Base-by-base conservation (phyloP, 1,139 yeast genomes). In the Kodamaea suecica region DNA sequence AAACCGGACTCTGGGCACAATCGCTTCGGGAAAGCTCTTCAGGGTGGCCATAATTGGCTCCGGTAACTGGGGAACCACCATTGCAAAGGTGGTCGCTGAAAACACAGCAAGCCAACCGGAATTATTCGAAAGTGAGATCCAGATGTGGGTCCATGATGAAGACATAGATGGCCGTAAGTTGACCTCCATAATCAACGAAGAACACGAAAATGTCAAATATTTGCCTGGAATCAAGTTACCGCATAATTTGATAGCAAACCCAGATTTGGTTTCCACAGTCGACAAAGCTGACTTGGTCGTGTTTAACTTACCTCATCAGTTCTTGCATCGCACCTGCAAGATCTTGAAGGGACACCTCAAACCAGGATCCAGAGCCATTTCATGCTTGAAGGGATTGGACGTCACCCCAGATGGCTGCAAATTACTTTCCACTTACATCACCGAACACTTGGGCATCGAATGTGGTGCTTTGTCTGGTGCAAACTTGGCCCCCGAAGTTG, bases 391-490 rank as follows among this genome's bases (percentile, higher is more conserved):
- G 52, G 76, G 76, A 14, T 63, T 70, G 49, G 75, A 70, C 48
- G 76, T 70, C 29, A 61, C 60, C 19, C 61, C 67, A 19, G 56
- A 59, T 11, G 75, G 75, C 10, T 67, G 72, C 50, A 66, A 68
- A 48, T 64, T 70, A 44, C 59, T 70, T 42, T 61, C 70, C 27
- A 63, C 67, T 11, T 63, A 59, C 34, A 69, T 70, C 37, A 62
- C 73, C 31, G 74, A 70, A 38, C 52, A 59, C 34, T 62, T 70
- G 45, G 74, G 73, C 16, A 57, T 70, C 30, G 47, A 52, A 14
- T 70, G 76, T 48, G 76, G 76, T 35, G 73, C 70, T 3, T 63
- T 70, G 33, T 64, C 72, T 1, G 76, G 76, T 6, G 76, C 76
- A 20, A 70, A 70, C 49, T 60, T 70, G 48, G 76, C 76, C 23